These are phyloP conservation scores for Poa pratensis DNA, from an alignment of 176 grass and related monocot genomes.

Conservation along the genomic window DNA sequence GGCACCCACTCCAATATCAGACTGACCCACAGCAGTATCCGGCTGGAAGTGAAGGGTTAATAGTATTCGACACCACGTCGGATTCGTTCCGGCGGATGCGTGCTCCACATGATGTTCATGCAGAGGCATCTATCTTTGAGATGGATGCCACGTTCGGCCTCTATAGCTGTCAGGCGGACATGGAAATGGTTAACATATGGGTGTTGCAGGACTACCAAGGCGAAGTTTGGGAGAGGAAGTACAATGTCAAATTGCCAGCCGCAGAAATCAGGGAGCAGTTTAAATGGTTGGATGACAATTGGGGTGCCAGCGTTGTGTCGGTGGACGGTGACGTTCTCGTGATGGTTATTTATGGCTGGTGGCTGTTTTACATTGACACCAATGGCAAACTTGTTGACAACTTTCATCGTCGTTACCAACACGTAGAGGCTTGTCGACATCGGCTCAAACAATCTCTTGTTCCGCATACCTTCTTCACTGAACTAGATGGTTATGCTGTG, in stretches of 20 bases:
- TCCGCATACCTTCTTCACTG: background rate
- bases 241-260: background rate
- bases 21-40: no score
- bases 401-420: background rate
- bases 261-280: background rate
- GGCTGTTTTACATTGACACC: background rate
- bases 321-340: background rate
- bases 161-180: background rate
- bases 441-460: background rate
- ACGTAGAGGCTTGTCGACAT: background rate
- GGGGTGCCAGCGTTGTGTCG: background rate
- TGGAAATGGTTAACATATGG: background rate
- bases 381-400: background rate
- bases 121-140: background rate
- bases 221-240: background rate
- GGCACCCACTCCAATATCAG: no score
- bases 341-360: background rate
- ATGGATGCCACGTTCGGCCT: background rate
- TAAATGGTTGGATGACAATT: background rate
- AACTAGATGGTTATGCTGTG: background rate
- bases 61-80: background rate
- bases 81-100: background rate
- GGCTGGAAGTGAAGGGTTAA: background rate
- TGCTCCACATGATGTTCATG: background rate
- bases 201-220: background rate